phyloP scores from a whole-genome alignment of 495 filamentous ascomycete species.

The Podospora fimiseda region DNA sequence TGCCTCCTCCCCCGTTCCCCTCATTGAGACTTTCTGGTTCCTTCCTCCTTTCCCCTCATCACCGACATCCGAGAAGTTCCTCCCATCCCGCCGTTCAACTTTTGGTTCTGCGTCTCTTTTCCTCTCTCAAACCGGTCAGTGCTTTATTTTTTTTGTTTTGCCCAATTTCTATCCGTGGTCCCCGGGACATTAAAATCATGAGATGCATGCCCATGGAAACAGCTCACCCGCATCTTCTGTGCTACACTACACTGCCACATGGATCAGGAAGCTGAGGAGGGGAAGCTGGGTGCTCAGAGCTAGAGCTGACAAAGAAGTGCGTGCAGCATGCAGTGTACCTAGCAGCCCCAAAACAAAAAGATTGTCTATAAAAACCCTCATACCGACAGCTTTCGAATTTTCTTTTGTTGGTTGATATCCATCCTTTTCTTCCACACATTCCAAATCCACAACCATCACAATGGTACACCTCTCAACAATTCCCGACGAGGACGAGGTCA shows the following conservation, averaged over 20 bases:
- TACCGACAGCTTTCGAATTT: background rate
- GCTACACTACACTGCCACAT: background rate
- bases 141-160: background rate
- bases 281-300: no score
- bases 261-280: background rate
- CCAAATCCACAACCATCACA: no score
- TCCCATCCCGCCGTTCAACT: background rate
- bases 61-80: no score
- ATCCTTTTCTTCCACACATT: background rate
- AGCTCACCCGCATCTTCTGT: slow-evolving; percentile 3
- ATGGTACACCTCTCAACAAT: slow-evolving; percentile 66
- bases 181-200: slow-evolving; percentile 9
- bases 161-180: slow-evolving; percentile 4
- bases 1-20: background rate
- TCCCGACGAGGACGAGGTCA: slow-evolving; percentile 43
- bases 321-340: background rate
- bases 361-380: slow-evolving; percentile 5
- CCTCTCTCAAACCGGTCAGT: slow-evolving; percentile 12
- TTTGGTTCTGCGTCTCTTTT: background rate
- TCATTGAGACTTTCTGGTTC: background rate
- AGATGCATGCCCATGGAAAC: slow-evolving; percentile 11
- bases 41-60: background rate
- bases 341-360: background rate
- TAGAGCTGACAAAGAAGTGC: slow-evolving; percentile 4
- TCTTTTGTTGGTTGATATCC: background rate